Evolutionary conservation across 73 alveolate genomes (phyloP), one percentile per base, ranked within the genome.

Genomic region (Blepharisma stoltei): DNA sequence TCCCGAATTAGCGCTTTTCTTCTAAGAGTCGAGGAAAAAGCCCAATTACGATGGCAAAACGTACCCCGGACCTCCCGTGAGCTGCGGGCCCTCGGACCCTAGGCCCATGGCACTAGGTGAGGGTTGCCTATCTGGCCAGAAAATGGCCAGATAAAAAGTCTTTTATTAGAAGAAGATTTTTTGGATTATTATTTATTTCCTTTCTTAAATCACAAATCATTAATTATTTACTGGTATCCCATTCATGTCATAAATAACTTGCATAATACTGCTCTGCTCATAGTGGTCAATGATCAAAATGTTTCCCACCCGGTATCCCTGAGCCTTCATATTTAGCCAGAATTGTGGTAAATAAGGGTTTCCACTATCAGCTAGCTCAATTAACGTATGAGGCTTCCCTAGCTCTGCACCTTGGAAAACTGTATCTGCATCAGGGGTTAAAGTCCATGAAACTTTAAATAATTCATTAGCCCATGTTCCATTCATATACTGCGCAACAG

Each of bases 351-450:
- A 21, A 60, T n/a, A 9, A 25, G n/a, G 14, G 4, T 60, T 60
- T 11, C 38, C 76, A 27, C 20, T 11, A 60, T 60, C 76, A 21
- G 76, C 76, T 2, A 60, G 49, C 76, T 60, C 55, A 11, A 60
- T 20, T 21, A 60, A 21, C 3, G 41, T 60, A 60, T 37, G 41
- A 11, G 76, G 76, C 52, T 60, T 60, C 76, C 76, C 14, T 9
- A 21, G 71, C 2, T 11, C 41, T 25, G 21, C 49, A 25, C 38
- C n/a, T 27, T 60, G 55, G 3, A 60, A 27, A 60, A 60, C 49
- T 11, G 76, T 60, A 37, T 60, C 49, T 11, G 76, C 52, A 60
- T 25, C 76, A 25, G 76, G 76, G 4, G 76, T 60, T 37, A 60
- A 60, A 60, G 41, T 37, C 71, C 76, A 60, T 1, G 76, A 60